These are phyloP conservation scores for Geranium rotundifolium DNA, from an alignment of 345 rosid genomes.

Conservation along the genomic window DNA sequence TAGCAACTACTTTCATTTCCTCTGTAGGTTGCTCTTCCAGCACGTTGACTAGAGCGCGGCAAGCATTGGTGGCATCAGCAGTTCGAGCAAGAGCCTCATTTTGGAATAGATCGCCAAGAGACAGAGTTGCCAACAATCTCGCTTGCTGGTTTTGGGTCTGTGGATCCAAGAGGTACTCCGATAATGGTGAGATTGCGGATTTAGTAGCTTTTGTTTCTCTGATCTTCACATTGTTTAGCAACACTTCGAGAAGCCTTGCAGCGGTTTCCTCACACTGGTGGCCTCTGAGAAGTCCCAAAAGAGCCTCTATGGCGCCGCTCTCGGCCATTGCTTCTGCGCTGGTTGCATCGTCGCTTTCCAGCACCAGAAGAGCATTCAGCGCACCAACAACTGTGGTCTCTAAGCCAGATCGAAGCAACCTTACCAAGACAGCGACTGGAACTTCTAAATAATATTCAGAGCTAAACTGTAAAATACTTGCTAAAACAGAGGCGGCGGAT, in stretches of 20 bases:
- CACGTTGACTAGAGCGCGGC: constrained; percentile 92
- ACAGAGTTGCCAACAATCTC: constrained; percentile 80
- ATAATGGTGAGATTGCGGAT: constrained; percentile 76
- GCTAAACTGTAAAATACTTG: constrained; percentile 86
- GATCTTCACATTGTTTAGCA: constrained; percentile 92
- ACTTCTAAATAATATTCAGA: constrained; percentile 93
- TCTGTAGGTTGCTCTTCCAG: constrained; percentile 99
- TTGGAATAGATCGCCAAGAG: constrained; percentile 96
- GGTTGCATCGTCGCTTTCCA: constrained; percentile 92
- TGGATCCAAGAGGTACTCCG: constrained; percentile 95
- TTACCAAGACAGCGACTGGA: constrained; percentile 88
- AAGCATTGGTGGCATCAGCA: constrained; percentile 89
- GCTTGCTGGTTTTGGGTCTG: constrained; percentile 98
- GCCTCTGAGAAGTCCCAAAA: constrained; percentile 83
- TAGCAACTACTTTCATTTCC: constrained; percentile 98
- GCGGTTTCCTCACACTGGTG: constrained; percentile 98
- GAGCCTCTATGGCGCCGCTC: constrained; percentile 97
- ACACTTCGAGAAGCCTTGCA: constrained; percentile 83
- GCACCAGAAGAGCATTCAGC: constrained; percentile 83
- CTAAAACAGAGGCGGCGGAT: constrained; percentile 80
- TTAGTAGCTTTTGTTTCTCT: constrained; percentile 90
- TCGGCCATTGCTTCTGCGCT: constrained; percentile 99
- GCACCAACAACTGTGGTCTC: constrained; percentile 83
- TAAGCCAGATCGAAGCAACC: constrained; percentile 74
- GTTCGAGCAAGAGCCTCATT: constrained; percentile 93